These are phyloP conservation scores for Colletotrichum coccodes DNA, from an alignment of 2,329 filamentous ascomycete genomes.

Conservation along the genomic window DNA sequence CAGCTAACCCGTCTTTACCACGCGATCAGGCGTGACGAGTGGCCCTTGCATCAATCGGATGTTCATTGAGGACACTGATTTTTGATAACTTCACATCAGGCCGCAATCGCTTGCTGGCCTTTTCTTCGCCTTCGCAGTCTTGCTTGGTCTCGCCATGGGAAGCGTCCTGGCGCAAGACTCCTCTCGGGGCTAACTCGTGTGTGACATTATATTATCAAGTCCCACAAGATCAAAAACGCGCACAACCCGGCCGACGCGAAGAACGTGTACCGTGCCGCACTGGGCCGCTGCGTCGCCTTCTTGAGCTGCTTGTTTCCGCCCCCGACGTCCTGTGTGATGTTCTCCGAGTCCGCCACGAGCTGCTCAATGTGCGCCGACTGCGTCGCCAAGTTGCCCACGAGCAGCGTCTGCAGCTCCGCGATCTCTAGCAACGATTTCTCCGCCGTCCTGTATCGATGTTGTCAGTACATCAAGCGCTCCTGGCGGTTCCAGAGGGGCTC, in stretches of 20 bases:
- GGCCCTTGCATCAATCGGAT: too few relatives aligned
- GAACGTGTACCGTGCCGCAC: constrained; percentile 81
- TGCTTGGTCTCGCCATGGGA: too few relatives aligned
- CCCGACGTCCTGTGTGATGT: constrained; percentile 86
- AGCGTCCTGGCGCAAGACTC: background rate
- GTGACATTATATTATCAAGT: constrained; percentile 68
- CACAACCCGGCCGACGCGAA: constrained; percentile 83
- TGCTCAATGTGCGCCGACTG: constrained; percentile 92
- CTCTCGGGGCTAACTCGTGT: background rate
- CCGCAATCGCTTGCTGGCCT: too few relatives aligned
- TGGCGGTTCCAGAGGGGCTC: background rate
- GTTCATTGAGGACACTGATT: too few relatives aligned
- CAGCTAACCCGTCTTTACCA: too few relatives aligned
- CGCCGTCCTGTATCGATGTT: constrained; percentile 71
- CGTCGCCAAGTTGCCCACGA: constrained; percentile 85
- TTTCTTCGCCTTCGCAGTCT: too few relatives aligned
- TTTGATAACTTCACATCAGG: too few relatives aligned
- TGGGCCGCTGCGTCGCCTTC: constrained; percentile 77
- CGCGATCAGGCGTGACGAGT: too few relatives aligned
- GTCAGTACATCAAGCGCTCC: constrained; percentile 13
- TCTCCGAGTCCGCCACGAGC: constrained; percentile 83
- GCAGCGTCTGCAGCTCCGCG: constrained; percentile 87
- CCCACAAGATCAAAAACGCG: constrained; percentile 80
- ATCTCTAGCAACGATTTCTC: constrained; percentile 94
- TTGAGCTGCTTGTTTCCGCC: constrained; percentile 93